Evolutionary conservation across 768 basidiomycete species (phyloP).

Genomic region (Tremella fuciformis): DNA sequence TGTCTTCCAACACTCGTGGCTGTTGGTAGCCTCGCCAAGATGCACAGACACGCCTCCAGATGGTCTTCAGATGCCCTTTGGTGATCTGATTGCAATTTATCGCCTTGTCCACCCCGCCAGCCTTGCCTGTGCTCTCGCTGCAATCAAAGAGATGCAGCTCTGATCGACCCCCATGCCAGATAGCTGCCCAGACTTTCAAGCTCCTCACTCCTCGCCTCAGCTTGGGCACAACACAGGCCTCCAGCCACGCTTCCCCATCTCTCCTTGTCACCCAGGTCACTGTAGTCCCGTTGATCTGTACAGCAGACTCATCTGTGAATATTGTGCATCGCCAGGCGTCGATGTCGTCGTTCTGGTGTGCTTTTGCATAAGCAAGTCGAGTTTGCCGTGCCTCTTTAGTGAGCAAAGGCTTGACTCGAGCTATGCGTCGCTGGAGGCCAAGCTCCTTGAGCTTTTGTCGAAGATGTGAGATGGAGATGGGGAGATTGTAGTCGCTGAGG

Average conservation of each 20-base stretch:
- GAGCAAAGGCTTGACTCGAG: slow-evolving; percentile 14
- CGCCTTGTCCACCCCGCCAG: slow-evolving; percentile 13
- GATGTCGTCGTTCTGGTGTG: neutral
- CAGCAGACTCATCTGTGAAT: slow-evolving; percentile 11
- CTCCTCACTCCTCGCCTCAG: neutral
- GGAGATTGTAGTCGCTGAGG: neutral
- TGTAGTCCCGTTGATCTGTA: slow-evolving; percentile 7
- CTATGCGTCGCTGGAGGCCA: slow-evolving; percentile 9
- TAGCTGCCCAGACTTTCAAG: slow-evolving; percentile 17
- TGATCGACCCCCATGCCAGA: slow-evolving; percentile 23
- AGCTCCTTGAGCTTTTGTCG: slow-evolving; percentile 6
- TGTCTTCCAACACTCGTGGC: slow-evolving; percentile 16
- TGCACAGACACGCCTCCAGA: slow-evolving; percentile 11
- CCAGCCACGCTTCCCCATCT: slow-evolving; percentile 6
- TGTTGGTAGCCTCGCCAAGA: slow-evolving; percentile 13
- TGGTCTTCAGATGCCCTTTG: slow-evolving; percentile 8
- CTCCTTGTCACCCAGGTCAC: slow-evolving; percentile 12
- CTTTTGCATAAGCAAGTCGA: slow-evolving; percentile 9
- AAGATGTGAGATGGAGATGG: slow-evolving; percentile 10
- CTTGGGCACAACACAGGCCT: slow-evolving; percentile 10
- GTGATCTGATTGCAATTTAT: slow-evolving; percentile 23
- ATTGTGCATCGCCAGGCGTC: slow-evolving; percentile 11
- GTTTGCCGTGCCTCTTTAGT: neutral
- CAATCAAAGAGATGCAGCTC: slow-evolving; percentile 20
- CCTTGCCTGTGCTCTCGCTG: slow-evolving; percentile 13